phyloP scores from a whole-genome alignment of 805 yeast genomes.

The Metschnikowia matae region DNA sequence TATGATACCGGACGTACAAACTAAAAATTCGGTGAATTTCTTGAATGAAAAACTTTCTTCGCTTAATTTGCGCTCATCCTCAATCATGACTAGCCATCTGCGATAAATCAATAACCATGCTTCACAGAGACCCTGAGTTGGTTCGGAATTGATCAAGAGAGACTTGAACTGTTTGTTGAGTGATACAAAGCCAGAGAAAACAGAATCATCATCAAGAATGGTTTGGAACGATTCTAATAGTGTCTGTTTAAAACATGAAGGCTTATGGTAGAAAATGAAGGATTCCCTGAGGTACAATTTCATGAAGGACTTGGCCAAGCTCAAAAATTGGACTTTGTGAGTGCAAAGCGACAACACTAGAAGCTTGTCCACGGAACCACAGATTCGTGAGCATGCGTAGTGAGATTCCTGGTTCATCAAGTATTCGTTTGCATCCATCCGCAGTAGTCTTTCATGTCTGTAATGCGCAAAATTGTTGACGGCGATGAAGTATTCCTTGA shows the following conservation, averaged over 20 bases:
- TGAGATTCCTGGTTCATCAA: slow-evolving; percentile 9
- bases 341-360: slow-evolving; percentile 49
- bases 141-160: slow-evolving; percentile 30
- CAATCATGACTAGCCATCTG: slow-evolving; percentile 41
- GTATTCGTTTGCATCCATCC: slow-evolving; percentile 14
- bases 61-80: slow-evolving; percentile 21
- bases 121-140: slow-evolving; percentile 36
- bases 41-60: slow-evolving; percentile 50
- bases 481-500: slow-evolving; percentile 34
- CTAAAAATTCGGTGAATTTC: slow-evolving; percentile 69
- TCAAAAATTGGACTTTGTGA: slow-evolving; percentile 47
- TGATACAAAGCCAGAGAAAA: slow-evolving; percentile 69
- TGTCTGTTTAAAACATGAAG: slow-evolving; percentile 18
- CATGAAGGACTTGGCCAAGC: slow-evolving; percentile 40
- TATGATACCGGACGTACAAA: slow-evolving; percentile 65
- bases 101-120: slow-evolving; percentile 46
- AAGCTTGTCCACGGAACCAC: slow-evolving; percentile 47
- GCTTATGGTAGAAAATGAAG: neutral
- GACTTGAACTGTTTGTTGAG: slow-evolving; percentile 60
- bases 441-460: slow-evolving; percentile 19
- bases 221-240: slow-evolving; percentile 25
- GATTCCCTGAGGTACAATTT: slow-evolving; percentile 25
- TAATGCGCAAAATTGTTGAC: slow-evolving; percentile 31
- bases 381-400: slow-evolving; percentile 21
- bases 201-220: slow-evolving; percentile 43